phyloP scores from a whole-genome alignment of 805 yeast species.

The Wickerhamiella domercqiae region DNA sequence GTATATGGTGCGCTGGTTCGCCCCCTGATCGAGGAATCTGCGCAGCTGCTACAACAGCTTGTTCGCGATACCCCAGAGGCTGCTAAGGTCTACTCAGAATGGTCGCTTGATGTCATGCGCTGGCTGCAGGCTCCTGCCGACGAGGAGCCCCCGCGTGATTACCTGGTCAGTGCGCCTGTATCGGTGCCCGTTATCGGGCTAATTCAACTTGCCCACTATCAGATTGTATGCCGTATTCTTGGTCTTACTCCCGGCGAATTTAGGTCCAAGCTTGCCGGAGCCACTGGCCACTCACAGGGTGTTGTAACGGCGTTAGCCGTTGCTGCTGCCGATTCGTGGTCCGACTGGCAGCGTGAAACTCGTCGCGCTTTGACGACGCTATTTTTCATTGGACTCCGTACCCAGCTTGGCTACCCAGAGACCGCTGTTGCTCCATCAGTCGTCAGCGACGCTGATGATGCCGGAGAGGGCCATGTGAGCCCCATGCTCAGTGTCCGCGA shows the following conservation, averaged over 20 bases:
- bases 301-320: constrained; percentile 85
- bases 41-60: constrained; percentile 49
- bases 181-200: constrained; percentile 96
- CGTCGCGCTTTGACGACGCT: constrained; percentile 68
- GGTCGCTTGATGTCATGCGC: constrained; percentile 66
- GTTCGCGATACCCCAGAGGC: constrained; percentile 61
- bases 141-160: constrained; percentile 77
- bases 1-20: constrained; percentile 60
- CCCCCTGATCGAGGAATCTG: constrained; percentile 57
- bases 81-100: constrained; percentile 74
- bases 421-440: constrained; percentile 90
- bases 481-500: constrained; percentile 96
- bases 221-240: constrained; percentile 68
- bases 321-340: constrained; percentile 73
- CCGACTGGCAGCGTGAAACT: constrained; percentile 54
- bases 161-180: constrained; percentile 78
- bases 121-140: constrained; percentile 73
- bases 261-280: constrained; percentile 37
- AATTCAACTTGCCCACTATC: constrained; percentile 86
- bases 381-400: constrained; percentile 87
- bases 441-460: constrained; percentile 78
- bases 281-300: constrained; percentile 34
- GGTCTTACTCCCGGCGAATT: constrained; percentile 86
- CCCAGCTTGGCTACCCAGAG: constrained; percentile 79
- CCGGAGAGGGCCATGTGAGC: constrained; percentile 91